Base-by-base conservation (phyloP, 768 basidiomycete genomes). In the Cystofilobasidium bisporidii region DNA sequence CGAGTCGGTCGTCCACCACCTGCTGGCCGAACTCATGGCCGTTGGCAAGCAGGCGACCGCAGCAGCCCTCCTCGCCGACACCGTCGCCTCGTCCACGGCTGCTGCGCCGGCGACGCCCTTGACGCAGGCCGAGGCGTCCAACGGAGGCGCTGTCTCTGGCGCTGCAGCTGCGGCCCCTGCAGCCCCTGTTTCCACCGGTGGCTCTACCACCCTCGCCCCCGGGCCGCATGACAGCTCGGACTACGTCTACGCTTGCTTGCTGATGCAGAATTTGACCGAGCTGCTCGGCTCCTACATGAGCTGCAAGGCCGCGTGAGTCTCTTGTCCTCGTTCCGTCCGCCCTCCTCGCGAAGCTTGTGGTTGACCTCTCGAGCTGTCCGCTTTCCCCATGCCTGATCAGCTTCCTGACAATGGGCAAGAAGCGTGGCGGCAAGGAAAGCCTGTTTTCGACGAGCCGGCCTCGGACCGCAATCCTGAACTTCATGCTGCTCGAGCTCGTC, bases 271-370 rank as follows among this genome's bases (percentile, higher is more conserved):
- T 50, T 80, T 97, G 56, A 89, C 91, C 3, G 96, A 99, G 78
- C 80, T 98, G 14, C 78, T 96, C 17, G 90, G 94, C 69, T 97
- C 91, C 17, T 99, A 98, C 73, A 87, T 91, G 71, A 77, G 85
- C 9, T 93, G 91, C 84, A 99, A 98, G 77, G 75, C 85, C 30
- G 85, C 87, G 8, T 91, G 48, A 60, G 68, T 64, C 36, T 12
- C 36, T 36, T 36, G 36, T 36, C 36, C 12, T 36, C 36, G 36
- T 12, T 36, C n/a, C n/a, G n/a, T n/a, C n/a, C n/a, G n/a, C n/a
- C 17, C 14, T 45, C 1, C 24, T 63, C 41, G 18, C 43, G 20
- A 32, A 41, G 17, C 18, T n/a, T 55, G 32, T 24, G 4, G n/a
- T 41, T 9, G 17, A 9, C 10, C 17, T 41, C 40, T 9, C 6